Evolutionary conservation across 2,329 filamentous ascomycete genomes (phyloP), one percentile per base, ranked within the genome.

Genomic region (Fusarium falciforme): DNA sequence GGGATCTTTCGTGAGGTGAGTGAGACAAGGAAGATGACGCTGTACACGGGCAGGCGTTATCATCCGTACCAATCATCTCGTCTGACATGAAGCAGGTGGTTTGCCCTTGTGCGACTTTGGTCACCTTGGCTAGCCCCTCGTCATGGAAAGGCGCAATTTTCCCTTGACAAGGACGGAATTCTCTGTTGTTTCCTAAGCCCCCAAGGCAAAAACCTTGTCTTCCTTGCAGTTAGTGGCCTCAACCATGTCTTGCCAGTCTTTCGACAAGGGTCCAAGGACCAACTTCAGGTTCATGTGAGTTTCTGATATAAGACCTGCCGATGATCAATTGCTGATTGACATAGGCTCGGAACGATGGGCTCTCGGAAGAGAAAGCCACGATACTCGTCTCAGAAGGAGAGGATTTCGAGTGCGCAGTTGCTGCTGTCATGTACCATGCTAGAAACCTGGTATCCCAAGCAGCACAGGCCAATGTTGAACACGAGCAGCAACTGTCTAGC

Each of bases 341-440:
- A 7, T 63, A 91, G 89, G 80, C 87, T 31, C 87, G 88, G 22
- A 98, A 93, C 76, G 96, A 98, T 75, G 88, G 89, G 16, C 79
- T 85, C 1, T 79, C 86, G 2, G 78, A 87, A 11, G 88, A 90
- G 5, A 85, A 85, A 7, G 89, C 91, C 7, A 89, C 87, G 16
- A 84, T 97, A 12, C 82, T 98, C 8, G 91, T 93, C 16, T 91
- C 94, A 4, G 89, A 93, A 2, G 93, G 93, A 1, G 87, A 92
- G 54, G 86, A 89, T 40, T 93, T 97, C 73, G 94, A 97, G 71
- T 87, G 90, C 64, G 93, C 94, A 2, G 91, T 94, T 77, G 92
- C 93, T 38, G 92, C 95, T 16, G 92, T 93, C 9, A 93, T 98
- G 88, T 97, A 98, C 75, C 92, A 97, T 78, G 93, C 95, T n/a